phyloP scores from a whole-genome alignment of 768 basidiomycete genomes.

The Coprinellus micaceus region DNA sequence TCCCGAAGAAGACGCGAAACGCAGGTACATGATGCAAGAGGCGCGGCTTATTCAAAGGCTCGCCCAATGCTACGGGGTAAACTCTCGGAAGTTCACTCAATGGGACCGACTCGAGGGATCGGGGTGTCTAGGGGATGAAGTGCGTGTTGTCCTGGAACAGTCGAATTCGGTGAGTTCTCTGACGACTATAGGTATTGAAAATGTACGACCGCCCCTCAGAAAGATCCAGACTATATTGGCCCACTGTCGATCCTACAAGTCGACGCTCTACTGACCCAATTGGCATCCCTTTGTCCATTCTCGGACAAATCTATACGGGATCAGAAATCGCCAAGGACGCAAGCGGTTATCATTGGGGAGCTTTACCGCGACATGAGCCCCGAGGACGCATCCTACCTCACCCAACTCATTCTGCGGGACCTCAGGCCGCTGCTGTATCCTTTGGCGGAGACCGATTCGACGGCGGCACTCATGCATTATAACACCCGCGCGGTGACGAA shows the following conservation, averaged over 20 bases:
- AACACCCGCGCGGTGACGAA: constrained; percentile 53
- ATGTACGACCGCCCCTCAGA: constrained; percentile 13
- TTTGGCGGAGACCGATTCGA: constrained; percentile 47
- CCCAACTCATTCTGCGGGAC: constrained; percentile 88
- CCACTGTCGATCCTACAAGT: constrained; percentile 46
- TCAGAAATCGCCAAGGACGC: constrained; percentile 21
- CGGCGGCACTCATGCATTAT: constrained; percentile 48
- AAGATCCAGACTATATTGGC: constrained; percentile 31
- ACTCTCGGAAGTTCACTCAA: constrained; percentile 24
- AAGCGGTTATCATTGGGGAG: constrained; percentile 40
- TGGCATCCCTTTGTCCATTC: constrained; percentile 65
- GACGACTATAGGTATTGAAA: neutral
- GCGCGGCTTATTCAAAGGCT: constrained; percentile 50
- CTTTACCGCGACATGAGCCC: constrained; percentile 63
- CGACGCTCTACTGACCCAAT: constrained; percentile 66
- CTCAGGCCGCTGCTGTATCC: constrained; percentile 77
- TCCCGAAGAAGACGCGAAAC: constrained; percentile 69
- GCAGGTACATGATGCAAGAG: constrained; percentile 77
- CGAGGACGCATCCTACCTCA: constrained; percentile 61
- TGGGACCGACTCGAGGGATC: constrained; percentile 42
- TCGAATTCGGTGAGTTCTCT: constrained; percentile 34
- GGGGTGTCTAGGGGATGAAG: constrained; percentile 72
- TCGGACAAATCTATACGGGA: constrained; percentile 47
- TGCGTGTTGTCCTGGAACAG: constrained; percentile 43
- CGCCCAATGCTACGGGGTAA: constrained; percentile 42